These are phyloP conservation scores for Pseudovirgaria hyperparasitica DNA, from an alignment of 2,329 filamentous ascomycete genomes.

Conservation along the genomic window DNA sequence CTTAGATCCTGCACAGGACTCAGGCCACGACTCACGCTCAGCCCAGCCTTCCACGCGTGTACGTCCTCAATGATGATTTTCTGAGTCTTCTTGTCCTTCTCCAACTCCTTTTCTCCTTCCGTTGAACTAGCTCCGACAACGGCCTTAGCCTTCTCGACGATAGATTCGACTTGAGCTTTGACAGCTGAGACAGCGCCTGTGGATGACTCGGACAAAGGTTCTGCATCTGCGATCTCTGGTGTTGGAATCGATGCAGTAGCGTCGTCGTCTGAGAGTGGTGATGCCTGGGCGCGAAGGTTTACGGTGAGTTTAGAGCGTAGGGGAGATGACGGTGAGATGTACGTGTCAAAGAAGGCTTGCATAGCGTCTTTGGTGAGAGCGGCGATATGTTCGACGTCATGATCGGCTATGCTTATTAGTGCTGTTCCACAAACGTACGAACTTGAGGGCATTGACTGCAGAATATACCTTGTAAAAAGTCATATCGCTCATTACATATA, in stretches of 20 bases:
- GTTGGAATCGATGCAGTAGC: too few relatives aligned
- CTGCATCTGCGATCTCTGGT: too few relatives aligned
- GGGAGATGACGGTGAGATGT: conserved; percentile 62
- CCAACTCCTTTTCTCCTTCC: conserved; percentile 31
- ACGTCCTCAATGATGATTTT: conserved; percentile 49
- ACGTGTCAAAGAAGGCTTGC: conserved; percentile 62
- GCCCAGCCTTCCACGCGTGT: conserved; percentile 62
- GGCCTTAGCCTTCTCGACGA: conserved; percentile 23
- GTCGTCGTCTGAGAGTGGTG: conserved; percentile 22
- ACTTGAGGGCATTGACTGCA: conserved; percentile 1
- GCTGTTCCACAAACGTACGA: neutral
- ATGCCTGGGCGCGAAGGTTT: conserved; percentile 64
- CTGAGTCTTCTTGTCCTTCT: conserved; percentile 37
- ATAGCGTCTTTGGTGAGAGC: conserved; percentile 68
- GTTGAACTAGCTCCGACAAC: conserved; percentile 38
- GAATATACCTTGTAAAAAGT: conserved; percentile 69
- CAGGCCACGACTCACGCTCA: conserved; percentile 61
- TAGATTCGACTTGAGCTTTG: too few relatives aligned
- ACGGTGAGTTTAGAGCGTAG: conserved; percentile 72
- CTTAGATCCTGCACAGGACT: conserved; percentile 60
- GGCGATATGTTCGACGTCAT: conserved; percentile 64
- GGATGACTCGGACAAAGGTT: too few relatives aligned
- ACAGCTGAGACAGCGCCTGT: too few relatives aligned
- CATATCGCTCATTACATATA: conserved; percentile 73
- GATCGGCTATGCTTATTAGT: conserved; percentile 41